phyloP scores from a whole-genome alignment of 805 yeast genomes.

The Wickerhamomyces bovis region DNA sequence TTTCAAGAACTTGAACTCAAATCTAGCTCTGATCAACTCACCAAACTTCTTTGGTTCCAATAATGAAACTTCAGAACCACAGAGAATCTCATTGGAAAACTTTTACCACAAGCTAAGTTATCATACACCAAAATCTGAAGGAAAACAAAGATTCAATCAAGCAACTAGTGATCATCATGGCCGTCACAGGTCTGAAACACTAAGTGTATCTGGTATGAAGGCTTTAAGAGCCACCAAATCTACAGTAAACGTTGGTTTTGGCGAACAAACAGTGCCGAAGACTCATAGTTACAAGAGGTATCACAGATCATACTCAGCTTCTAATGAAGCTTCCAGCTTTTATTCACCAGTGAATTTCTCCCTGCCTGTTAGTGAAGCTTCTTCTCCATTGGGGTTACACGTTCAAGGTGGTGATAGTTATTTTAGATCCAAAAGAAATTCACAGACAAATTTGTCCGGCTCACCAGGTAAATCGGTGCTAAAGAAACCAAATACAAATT shows the following conservation, averaged over 20 bases:
- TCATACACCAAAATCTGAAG: neutral
- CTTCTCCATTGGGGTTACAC: conserved; percentile 13
- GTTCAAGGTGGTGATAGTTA: conserved; percentile 6
- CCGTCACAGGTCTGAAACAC: conserved; percentile 23
- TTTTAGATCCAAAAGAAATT: conserved; percentile 9
- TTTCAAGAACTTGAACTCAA: conserved; percentile 31
- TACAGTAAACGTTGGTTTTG: conserved; percentile 1
- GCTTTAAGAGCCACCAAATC: conserved; percentile 17
- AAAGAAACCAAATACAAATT: neutral
- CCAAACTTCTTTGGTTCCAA: conserved; percentile 10
- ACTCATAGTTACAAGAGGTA: conserved; percentile 1
- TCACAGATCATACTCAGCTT: conserved; percentile 21
- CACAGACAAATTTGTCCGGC: neutral
- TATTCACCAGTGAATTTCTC: conserved; percentile 5
- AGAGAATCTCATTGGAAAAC: neutral
- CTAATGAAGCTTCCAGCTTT: conserved; percentile 8
- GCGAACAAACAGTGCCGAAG: neutral
- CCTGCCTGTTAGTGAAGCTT: conserved; percentile 14
- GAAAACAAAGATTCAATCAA: too few species aligned
- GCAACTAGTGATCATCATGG: conserved; percentile 10
- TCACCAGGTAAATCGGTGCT: neutral
- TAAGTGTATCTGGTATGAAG: conserved; percentile 13
- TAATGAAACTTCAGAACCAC: neutral
- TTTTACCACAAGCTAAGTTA: neutral
- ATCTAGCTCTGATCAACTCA: conserved; percentile 19